Evolutionary conservation across 202 grass and related monocot genomes (phyloP), one percentile per base, ranked within the genome.

Genomic region (Dendrocalamus latiflorus): DNA sequence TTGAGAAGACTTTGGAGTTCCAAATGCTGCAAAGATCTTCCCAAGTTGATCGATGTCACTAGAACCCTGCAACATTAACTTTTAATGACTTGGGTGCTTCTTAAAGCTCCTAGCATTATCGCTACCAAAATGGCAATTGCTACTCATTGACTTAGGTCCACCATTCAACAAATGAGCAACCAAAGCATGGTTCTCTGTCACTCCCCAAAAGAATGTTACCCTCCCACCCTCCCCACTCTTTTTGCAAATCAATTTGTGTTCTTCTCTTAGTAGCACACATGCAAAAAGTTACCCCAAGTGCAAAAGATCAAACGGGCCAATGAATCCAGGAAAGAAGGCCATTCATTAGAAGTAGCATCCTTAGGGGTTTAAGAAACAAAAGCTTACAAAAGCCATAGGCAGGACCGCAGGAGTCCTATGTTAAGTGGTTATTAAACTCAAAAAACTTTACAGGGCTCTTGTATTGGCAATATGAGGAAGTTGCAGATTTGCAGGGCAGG

Each of bases 1-100:
- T 63, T 99, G 96, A 72, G 91, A 91, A 72, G 83, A 60, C 81
- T 99, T 99, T 43, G 96, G 96, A 48, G 96, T 99, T 36, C 96
- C 96, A 87, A 99, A 91, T 62, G 96, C 86, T 6, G 89, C 87
- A 70, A 99, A 99, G 51, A 99, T 99, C 85, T 99, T 99, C 84
- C 96, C 93, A n/a, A 99, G 89, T 77, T 99, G 96, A 88, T 99
- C 96, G 20, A 99, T 95, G 57, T 99, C 96, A 79, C 96, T 99
- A 68, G 93, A 85, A 79, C 96, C 96, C 96, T 99, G 85, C 71
- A 80, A 80, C n/a, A 80, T 42, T 57, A 49, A 80, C 9, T 18
- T 20, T 78, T 51, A 83, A 15, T 74, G 47, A 64, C 55, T 76
- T 60, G 64, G 24, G 44, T 58, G 58, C 9, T n/a, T 54, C 13